phyloP scores from a whole-genome alignment of 2,329 filamentous ascomycete genomes.

The Knoxdaviesia proteae region DNA sequence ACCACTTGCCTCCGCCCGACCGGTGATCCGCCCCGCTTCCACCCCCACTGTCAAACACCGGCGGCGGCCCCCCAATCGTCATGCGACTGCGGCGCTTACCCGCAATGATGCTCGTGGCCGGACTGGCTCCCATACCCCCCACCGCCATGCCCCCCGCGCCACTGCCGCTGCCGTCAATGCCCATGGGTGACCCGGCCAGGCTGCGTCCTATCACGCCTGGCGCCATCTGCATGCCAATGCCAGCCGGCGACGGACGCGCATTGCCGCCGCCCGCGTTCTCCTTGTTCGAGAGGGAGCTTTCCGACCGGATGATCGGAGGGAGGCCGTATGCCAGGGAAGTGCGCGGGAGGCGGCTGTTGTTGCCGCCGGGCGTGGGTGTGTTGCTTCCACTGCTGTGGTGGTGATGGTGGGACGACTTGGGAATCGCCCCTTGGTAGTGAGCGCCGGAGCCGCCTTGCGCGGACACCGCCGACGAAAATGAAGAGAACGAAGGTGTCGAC shows the following conservation, averaged over 20 bases:
- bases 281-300: conserved; percentile 19
- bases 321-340: conserved; percentile 13
- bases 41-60: too few species aligned
- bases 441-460: neutral
- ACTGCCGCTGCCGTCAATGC: neutral
- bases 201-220: conserved; percentile 2
- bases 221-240: conserved; percentile 1
- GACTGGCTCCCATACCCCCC: neutral
- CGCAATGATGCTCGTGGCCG: neutral
- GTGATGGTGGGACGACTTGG: conserved; percentile 1
- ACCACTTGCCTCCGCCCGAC: too few species aligned
- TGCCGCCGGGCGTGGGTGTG: conserved; percentile 3
- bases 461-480: conserved; percentile 1
- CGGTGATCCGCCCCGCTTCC: too few species aligned
- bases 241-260: conserved; percentile 1
- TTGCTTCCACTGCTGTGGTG: conserved; percentile 5
- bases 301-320: conserved; percentile 12
- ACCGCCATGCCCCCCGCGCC: neutral
- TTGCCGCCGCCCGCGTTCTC: conserved; percentile 11
- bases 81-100: conserved; percentile 3
- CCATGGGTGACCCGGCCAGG: neutral
- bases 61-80: neutral
- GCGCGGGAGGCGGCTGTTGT: conserved; percentile 18
- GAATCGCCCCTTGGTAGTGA: neutral
- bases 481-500: conserved; percentile 1